Conservation (phyloP, 257 asterid genomes). For the Thymus quinquecostatus region DNA sequence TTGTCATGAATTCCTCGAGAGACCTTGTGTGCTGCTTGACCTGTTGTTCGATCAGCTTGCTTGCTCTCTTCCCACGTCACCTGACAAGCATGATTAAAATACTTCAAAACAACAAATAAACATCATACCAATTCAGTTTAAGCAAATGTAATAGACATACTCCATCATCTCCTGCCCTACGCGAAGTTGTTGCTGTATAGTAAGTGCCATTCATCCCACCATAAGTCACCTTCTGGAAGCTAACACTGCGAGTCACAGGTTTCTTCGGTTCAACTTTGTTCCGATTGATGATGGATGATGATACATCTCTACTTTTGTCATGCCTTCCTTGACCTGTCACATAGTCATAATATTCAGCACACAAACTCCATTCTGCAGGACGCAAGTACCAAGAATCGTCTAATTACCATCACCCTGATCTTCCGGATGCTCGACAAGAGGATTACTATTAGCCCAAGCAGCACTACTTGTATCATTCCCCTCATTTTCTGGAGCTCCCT, state of each 20-base stretch:
- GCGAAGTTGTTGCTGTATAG: slow-evolving; percentile 64
- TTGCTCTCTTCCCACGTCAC: slow-evolving; percentile 70
- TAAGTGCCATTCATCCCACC: slow-evolving; percentile 83
- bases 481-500: slow-evolving; percentile 29
- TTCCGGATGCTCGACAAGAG: slow-evolving; percentile 82
- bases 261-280: slow-evolving; percentile 32
- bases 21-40: slow-evolving; percentile 75
- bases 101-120: neutral
- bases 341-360: neutral
- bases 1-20: slow-evolving; percentile 85
- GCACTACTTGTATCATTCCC: slow-evolving; percentile 22
- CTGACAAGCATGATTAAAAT: slow-evolving; percentile 33
- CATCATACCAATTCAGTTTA: neutral
- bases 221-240: slow-evolving; percentile 72
- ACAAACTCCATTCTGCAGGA: neutral
- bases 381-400: neutral
- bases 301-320: slow-evolving; percentile 28
- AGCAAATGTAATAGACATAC: slow-evolving; percentile 40
- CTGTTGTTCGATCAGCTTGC: slow-evolving; percentile 82
- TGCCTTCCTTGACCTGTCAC: slow-evolving; percentile 44
- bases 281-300: slow-evolving; percentile 23
- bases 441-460: slow-evolving; percentile 48
- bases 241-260: slow-evolving; percentile 37
- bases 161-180: slow-evolving; percentile 64
- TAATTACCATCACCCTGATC: slow-evolving; percentile 60